Evolutionary conservation across 192 early-diverging fungal species (phyloP), one percentile per base, ranked within the genome.

Genomic region (Mortierella hygrophila): DNA sequence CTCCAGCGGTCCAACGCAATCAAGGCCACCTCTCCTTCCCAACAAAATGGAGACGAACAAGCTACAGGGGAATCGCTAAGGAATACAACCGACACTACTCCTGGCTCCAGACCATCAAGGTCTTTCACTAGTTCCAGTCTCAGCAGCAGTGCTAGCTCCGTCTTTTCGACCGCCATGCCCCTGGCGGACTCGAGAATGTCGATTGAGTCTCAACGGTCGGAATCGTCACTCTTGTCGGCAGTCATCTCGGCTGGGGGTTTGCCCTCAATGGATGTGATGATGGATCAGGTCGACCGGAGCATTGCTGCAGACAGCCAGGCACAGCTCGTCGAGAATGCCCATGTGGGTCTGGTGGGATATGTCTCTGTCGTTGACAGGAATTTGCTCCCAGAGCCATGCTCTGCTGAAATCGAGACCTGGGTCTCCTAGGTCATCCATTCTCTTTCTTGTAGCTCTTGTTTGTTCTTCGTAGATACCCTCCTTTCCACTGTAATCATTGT

Each of bases 381-480:
- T 29, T 44, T 80, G 35, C 71, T 85, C 37, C 70, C 70, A 3
- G 83, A 85, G 75, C 83, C 83, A 23, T 85, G 83, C 57, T 85
- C 83, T 38, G 83, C 83, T 18, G 60, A 54, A 10, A 72, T 85
- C 32, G 83, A 85, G 40, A 85, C 60, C 10, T 85, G 83, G 83
- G 78, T 85, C 47, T 80, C 72, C 63, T 85, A 85, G 23, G 38
- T 9, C 26, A 6, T 32, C 55, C 68, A 37, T 7, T 21, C 29
- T 69, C 63, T 11, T 65, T 68, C 29, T 69, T 38, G 18, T 69
- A 9, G 44, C 10, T 38, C 15, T 7, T 70, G 40, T 72, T n/a
- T 44, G 41, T n/a, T 42, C 49, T 20, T 52, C 18, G 18, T 42
- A 72, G 18, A 41, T 70, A 70, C 69, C 69, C 5, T 35, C n/a